Conservation (phyloP, 1,139 yeast species). For the Wickerhamomyces sp. region DNA sequence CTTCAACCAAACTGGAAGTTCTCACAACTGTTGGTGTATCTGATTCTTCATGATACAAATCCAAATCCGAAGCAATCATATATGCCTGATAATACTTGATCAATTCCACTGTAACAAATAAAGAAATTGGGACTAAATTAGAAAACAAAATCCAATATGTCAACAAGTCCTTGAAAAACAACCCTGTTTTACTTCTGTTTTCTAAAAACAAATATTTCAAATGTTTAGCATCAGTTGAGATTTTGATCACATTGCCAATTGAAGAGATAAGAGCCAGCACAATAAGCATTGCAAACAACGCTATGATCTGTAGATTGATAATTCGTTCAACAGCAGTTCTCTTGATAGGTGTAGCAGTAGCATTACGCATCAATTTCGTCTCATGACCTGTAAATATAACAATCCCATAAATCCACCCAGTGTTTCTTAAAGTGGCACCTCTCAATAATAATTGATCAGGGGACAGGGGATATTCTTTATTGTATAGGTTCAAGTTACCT, state of each 20-base stretch:
- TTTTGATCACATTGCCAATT: constrained; percentile 78
- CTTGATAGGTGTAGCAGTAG: constrained; percentile 97
- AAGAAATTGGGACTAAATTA: constrained; percentile 89
- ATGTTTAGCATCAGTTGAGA: constrained; percentile 47
- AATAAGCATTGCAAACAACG: constrained; percentile 76
- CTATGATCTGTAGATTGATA: constrained; percentile 87
- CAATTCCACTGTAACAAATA: constrained; percentile 92
- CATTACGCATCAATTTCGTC: constrained; percentile 96
- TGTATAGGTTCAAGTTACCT: constrained; percentile 69
- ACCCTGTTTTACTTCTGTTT: constrained; percentile 61
- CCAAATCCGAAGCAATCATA: constrained; percentile 90
- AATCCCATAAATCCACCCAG: constrained; percentile 92
- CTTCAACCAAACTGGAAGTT: constrained; percentile 93
- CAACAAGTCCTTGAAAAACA: constrained; percentile 81
- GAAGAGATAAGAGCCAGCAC: constrained; percentile 76
- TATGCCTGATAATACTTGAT: constrained; percentile 94
- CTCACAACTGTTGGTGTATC: constrained; percentile 96
- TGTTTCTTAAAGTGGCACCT: constrained; percentile 94
- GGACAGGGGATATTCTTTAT: constrained; percentile 61
- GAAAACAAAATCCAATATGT: constrained; percentile 97
- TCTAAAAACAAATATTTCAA: constrained; percentile 64
- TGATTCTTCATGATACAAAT: constrained; percentile 79
- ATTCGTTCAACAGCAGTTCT: constrained; percentile 96
- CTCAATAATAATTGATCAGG: constrained; percentile 91
- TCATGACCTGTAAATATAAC: constrained; percentile 97